A percentile compares a stretch with the other conserved stretches of the same genome.
phyloP scores from a whole-genome alignment of 768 basidiomycete genomes.

The Terana coerulea region DNA sequence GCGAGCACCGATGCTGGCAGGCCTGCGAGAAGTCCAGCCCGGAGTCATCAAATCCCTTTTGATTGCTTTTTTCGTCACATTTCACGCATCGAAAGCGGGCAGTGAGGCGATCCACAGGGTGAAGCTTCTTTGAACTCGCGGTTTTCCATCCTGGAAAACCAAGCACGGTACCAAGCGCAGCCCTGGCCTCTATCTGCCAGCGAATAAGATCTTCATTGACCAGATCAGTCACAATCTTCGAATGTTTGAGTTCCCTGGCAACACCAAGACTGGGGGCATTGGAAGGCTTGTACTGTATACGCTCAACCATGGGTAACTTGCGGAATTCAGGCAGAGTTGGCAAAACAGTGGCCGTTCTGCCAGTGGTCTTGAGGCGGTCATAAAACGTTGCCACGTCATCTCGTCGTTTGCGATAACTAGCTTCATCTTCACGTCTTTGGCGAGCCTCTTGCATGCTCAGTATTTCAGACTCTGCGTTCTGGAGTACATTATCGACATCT shows the following conservation, averaged over 20 bases:
- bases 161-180: conserved; percentile 40
- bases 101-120: conserved; percentile 55
- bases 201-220: conserved; percentile 40
- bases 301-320: conserved; percentile 10
- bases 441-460: conserved; percentile 22
- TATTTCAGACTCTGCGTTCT: conserved; percentile 28
- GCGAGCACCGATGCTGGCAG: conserved; percentile 54
- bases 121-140: conserved; percentile 41
- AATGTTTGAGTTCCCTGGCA: conserved; percentile 10
- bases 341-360: background rate
- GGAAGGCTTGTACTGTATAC: background rate
- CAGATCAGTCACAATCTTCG: conserved; percentile 31
- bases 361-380: conserved; percentile 36
- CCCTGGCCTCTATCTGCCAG: conserved; percentile 47
- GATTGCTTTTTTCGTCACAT: conserved; percentile 39
- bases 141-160: conserved; percentile 52
- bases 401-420: conserved; percentile 24
- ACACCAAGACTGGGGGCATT: conserved; percentile 4
- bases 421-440: conserved; percentile 26
- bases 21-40: conserved; percentile 56
- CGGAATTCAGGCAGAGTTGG: conserved; percentile 13
- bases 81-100: conserved; percentile 55
- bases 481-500: conserved; percentile 30
- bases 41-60: conserved; percentile 30
- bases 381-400: conserved; percentile 41